Percentiles rank a stretch among this genome's conserved stretches.
phyloP scores from a whole-genome alignment of 2,329 filamentous ascomycete genomes.

The Plectosphaerella sp. region DNA sequence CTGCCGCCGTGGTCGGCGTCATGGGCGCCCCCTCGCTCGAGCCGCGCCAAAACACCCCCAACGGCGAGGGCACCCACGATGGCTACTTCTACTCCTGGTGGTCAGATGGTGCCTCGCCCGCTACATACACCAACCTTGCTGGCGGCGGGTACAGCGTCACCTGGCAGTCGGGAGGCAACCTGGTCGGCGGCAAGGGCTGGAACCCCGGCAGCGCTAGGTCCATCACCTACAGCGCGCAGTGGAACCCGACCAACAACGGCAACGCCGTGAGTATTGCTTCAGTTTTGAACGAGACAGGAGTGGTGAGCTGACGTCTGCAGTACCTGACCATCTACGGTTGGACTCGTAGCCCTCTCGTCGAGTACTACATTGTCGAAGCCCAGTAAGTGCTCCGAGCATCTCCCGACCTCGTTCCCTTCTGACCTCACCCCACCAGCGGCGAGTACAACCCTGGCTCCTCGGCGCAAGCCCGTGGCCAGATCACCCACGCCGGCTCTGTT shows the following conservation, averaged over 20 bases:
- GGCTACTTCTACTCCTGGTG: constrained; percentile 46
- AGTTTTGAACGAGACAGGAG: neutral
- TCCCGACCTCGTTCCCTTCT: neutral
- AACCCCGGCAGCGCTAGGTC: constrained; percentile 46
- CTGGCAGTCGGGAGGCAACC: constrained; percentile 45
- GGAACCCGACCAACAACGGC: constrained; percentile 23
- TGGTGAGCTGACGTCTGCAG: constrained; percentile 20
- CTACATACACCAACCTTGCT: constrained; percentile 35
- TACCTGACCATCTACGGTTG: constrained; percentile 35
- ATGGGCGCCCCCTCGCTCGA: constrained; percentile 6
- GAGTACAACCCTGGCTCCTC: constrained; percentile 9
- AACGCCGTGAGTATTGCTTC: constrained; percentile 38
- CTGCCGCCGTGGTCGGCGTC: constrained; percentile 8
- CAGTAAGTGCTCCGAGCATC: neutral
- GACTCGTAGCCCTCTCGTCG: constrained; percentile 28
- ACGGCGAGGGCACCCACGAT: constrained; percentile 25
- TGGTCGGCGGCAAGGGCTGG: constrained; percentile 57
- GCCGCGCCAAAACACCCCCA: constrained; percentile 24
- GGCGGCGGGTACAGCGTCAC: constrained; percentile 37
- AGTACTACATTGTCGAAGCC: constrained; percentile 21
- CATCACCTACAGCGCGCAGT: constrained; percentile 29
- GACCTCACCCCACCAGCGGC: neutral
- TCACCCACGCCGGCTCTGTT: constrained; percentile 44
- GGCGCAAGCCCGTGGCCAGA: constrained; percentile 39
- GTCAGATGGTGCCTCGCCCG: constrained; percentile 38